These are phyloP conservation scores for Coemansia sp. DNA, from an alignment of 192 early-diverging fungal species.

Conservation along the genomic window DNA sequence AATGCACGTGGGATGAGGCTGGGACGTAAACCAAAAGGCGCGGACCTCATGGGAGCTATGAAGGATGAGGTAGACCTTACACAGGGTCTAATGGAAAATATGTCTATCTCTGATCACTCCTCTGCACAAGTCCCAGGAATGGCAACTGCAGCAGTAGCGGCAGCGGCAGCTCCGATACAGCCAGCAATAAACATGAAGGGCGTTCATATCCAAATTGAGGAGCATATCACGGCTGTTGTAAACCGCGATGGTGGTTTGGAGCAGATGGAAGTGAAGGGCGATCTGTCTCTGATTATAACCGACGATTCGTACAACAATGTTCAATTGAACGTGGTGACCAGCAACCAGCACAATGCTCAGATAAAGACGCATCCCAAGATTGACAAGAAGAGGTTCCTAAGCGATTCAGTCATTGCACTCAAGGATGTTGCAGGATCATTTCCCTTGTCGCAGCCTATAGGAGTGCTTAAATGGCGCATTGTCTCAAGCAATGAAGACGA, in stretches of 20 bases:
- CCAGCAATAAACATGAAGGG: constrained; percentile 60
- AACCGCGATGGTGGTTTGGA: constrained; percentile 92
- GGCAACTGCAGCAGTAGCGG: constrained; percentile 5
- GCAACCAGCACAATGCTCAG: constrained; percentile 68
- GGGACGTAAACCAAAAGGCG: constrained; percentile 83
- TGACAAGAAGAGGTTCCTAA: constrained; percentile 84
- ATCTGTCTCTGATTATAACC: constrained; percentile 75
- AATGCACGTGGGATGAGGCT: constrained; percentile 89
- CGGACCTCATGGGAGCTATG: constrained; percentile 78
- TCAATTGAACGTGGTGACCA: constrained; percentile 60
- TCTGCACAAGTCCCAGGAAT: background rate
- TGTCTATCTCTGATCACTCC: constrained; percentile 12
- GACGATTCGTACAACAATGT: constrained; percentile 65
- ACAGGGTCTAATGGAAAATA: constrained; percentile 42
- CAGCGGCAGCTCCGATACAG: constrained; percentile 9
- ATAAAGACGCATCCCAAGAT: constrained; percentile 99
- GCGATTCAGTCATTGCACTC: constrained; percentile 69
- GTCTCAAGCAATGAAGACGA: constrained; percentile 77
- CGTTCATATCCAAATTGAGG: constrained; percentile 85
- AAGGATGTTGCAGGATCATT: constrained; percentile 80
- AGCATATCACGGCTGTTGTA: constrained; percentile 79
- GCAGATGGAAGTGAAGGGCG: constrained; percentile 92
- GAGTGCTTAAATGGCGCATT: constrained; percentile 87
- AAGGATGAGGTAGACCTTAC: constrained; percentile 77
- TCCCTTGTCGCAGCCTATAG: constrained; percentile 80